A percentile compares a stretch with the other conserved stretches of the same genome.
Evolutionary conservation across 495 filamentous ascomycete genomes (phyloP).

Genomic region (Aspergillus panamensis): DNA sequence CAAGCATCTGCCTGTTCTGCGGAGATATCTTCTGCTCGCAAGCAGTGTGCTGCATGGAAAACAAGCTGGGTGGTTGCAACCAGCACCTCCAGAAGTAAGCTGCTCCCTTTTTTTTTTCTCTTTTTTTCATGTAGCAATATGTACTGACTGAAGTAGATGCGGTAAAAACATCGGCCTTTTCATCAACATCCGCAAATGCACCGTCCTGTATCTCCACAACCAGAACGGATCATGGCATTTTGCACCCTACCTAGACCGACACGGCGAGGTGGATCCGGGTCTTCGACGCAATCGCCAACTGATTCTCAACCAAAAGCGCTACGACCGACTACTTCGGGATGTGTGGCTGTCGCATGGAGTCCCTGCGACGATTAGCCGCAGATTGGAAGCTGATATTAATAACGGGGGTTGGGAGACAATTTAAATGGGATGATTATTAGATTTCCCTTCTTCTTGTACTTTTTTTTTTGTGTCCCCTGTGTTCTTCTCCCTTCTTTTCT

Average conservation of each 20-base stretch:
- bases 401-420: conserved; percentile 97
- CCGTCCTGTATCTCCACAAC: conserved; percentile 77
- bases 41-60: conserved; percentile 80
- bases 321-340: conserved; percentile 79
- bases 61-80: conserved; percentile 77
- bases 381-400: conserved; percentile 91
- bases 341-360: conserved; percentile 86
- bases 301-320: conserved; percentile 88
- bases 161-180: conserved; percentile 85
- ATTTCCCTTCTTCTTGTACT: not conserved
- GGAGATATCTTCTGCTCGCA: conserved; percentile 95
- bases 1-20: conserved; percentile 89
- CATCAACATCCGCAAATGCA: conserved; percentile 95
- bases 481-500: not conserved
- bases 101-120: not conserved
- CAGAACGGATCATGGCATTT: conserved; percentile 77
- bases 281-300: conserved; percentile 79
- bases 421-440: conserved; percentile 29
- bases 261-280: conserved; percentile 88
- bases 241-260: conserved; percentile 91
- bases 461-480: not conserved
- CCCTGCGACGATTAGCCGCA: conserved; percentile 82
- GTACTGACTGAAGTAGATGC: conserved; percentile 56
- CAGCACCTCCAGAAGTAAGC: conserved; percentile 82
- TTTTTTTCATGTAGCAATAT: not conserved